Percentiles rank a stretch among this genome's conserved stretches.
Conservation (phyloP, 805 yeast species). For the Teunomyces atbi region DNA sequence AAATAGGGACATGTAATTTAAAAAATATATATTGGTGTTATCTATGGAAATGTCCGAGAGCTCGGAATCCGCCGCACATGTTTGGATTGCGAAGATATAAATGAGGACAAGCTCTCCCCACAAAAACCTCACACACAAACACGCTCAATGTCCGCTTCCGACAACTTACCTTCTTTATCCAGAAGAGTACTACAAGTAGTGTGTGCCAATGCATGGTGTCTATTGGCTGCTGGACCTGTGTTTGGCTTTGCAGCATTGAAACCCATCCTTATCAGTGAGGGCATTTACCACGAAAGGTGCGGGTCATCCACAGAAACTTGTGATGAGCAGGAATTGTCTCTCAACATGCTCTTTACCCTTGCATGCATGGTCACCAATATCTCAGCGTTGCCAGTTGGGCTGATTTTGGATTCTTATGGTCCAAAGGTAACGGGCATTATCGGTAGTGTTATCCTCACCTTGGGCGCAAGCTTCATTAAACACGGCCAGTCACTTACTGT, state of each 20-base stretch:
- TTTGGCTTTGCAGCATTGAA: conserved; percentile 62
- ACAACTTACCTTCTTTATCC: conserved; percentile 8
- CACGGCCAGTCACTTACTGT: conserved; percentile 30
- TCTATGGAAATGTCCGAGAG: neutral
- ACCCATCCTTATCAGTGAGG: conserved; percentile 50
- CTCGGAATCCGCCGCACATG: neutral
- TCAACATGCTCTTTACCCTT: conserved; percentile 78
- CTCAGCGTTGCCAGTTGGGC: conserved; percentile 79
- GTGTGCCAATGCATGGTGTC: conserved; percentile 55
- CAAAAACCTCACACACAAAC: neutral
- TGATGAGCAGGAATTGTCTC: conserved; percentile 73
- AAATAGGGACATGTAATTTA: neutral
- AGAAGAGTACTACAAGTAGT: conserved; percentile 34
- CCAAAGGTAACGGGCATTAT: conserved; percentile 76
- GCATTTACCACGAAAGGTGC: conserved; percentile 45
- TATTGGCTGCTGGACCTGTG: conserved; percentile 56
- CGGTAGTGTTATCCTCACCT: conserved; percentile 60
- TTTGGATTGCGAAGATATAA: neutral
- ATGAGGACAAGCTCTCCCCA: neutral
- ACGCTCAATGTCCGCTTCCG: neutral
- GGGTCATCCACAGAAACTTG: conserved; percentile 39
- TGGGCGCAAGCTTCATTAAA: conserved; percentile 53
- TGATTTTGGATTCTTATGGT: conserved; percentile 73
- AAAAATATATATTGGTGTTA: neutral
- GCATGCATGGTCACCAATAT: conserved; percentile 88